Percentiles rank a stretch among this genome's conserved stretches.
phyloP scores from a whole-genome alignment of 2,329 filamentous ascomycete genomes.

The Calycina herbarum region DNA sequence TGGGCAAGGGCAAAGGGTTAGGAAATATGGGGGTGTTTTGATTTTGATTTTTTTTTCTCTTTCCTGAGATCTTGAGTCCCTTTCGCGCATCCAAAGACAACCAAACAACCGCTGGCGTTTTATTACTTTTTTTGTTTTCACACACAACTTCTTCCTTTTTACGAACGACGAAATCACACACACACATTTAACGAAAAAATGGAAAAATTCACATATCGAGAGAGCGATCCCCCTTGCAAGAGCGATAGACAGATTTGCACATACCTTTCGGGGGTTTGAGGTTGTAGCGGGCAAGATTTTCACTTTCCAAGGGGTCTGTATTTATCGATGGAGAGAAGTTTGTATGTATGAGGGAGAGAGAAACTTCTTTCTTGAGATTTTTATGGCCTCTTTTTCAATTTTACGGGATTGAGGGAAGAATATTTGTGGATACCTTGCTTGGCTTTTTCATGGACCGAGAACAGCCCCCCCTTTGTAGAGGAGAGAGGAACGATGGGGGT shows the following conservation, averaged over 20 bases:
- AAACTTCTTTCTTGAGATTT: not conserved
- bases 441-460: not conserved
- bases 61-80: not conserved
- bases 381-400: not conserved
- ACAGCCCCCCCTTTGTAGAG: not conserved
- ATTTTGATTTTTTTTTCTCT: not conserved
- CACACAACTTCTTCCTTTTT: conserved; percentile 13
- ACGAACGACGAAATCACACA: conserved; percentile 19
- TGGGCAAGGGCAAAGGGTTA: not conserved
- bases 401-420: not conserved
- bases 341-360: not conserved
- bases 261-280: conserved; percentile 5
- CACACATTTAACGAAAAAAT: conserved; percentile 22
- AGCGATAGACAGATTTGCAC: conserved; percentile 20
- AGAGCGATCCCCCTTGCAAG: conserved; percentile 4
- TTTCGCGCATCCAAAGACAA: not conserved
- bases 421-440: not conserved
- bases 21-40: conserved; percentile 1
- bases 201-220: conserved; percentile 15
- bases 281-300: conserved; percentile 11
- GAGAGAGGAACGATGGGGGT: not conserved
- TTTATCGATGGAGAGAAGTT: not conserved
- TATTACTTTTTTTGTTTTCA: conserved; percentile 17
- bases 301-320: not conserved
- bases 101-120: not conserved